Percentiles rank a stretch among this genome's conserved stretches.
These are phyloP conservation scores for Capronia epimyces DNA, from an alignment of 2,329 filamentous ascomycete species.

Conservation along the genomic window DNA sequence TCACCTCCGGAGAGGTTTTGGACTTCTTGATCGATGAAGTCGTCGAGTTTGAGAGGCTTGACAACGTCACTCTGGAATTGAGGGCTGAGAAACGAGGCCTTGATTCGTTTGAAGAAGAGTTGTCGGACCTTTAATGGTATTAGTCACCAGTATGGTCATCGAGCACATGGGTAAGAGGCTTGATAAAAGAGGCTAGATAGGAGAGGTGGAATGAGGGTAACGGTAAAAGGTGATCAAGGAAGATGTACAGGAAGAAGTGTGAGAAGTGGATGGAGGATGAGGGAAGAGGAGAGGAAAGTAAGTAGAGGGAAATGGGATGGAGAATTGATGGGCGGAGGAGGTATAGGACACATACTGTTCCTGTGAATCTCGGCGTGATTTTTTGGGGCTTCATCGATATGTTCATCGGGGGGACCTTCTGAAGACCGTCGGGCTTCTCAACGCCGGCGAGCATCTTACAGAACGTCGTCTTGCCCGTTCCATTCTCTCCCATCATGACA, in stretches of 20 bases:
- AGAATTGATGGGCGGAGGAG: too few relatives aligned
- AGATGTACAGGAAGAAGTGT: too few relatives aligned
- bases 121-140: too few relatives aligned
- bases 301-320: too few relatives aligned
- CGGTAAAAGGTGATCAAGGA: too few relatives aligned
- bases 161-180: too few relatives aligned
- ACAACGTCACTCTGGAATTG: constrained; percentile 99
- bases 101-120: constrained; percentile 99
- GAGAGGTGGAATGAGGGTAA: too few relatives aligned
- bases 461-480: constrained; percentile 98
- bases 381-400: constrained; percentile 99
- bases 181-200: too few relatives aligned
- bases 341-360: too few relatives aligned
- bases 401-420: constrained; percentile 83
- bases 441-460: constrained; percentile 92
- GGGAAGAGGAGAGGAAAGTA: too few relatives aligned
- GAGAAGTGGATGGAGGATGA: too few relatives aligned
- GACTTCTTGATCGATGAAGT: constrained; percentile 99
- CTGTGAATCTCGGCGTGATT: constrained; percentile 96
- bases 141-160: too few relatives aligned
- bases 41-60: constrained; percentile 97
- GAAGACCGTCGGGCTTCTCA: constrained; percentile 77
- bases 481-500: constrained; percentile 99
- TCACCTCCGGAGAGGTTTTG: constrained; percentile 99
- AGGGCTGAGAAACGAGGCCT: constrained; percentile 88